Percentiles rank a stretch among this genome's conserved stretches.
phyloP scores from a whole-genome alignment of 2,329 filamentous ascomycete genomes.

The Diaporthe ilicicola region DNA sequence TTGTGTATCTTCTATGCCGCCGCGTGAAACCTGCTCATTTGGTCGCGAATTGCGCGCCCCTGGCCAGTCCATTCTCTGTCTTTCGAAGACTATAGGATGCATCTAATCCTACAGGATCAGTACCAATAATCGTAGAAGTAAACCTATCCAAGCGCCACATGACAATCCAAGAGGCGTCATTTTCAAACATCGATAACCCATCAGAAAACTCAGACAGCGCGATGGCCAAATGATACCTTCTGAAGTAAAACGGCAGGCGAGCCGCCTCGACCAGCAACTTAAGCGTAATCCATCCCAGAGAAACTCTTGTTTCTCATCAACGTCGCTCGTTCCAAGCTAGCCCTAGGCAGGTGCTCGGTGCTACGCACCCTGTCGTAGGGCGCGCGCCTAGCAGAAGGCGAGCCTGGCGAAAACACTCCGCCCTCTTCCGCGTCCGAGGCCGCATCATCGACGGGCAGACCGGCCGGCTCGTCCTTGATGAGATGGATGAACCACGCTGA shows the following conservation, averaged over 20 bases:
- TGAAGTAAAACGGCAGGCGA: neutral
- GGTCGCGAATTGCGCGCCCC: neutral
- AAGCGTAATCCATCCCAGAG: constrained; percentile 56
- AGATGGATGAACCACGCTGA: constrained; percentile 77
- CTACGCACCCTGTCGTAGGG: constrained; percentile 37
- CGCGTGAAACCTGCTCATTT: neutral
- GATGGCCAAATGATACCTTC: neutral
- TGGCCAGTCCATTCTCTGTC: neutral
- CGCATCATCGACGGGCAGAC: constrained; percentile 47
- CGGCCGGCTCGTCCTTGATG: constrained; percentile 68
- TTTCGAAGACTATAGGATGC: neutral
- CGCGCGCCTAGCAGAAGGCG: constrained; percentile 12
- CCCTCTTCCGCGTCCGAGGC: constrained; percentile 50
- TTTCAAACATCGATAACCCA: neutral
- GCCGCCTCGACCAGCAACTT: neutral
- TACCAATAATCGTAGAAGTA: neutral
- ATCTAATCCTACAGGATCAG: neutral
- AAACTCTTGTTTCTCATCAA: constrained; percentile 60
- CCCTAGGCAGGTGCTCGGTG: constrained; percentile 46
- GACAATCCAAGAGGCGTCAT: neutral
- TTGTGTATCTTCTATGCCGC: neutral
- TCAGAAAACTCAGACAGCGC: neutral
- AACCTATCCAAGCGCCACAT: neutral
- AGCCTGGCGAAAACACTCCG: constrained; percentile 23
- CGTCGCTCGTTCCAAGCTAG: constrained; percentile 54